Evolutionary conservation across 495 filamentous ascomycete genomes (phyloP).

Genomic region (Podospora sp.): DNA sequence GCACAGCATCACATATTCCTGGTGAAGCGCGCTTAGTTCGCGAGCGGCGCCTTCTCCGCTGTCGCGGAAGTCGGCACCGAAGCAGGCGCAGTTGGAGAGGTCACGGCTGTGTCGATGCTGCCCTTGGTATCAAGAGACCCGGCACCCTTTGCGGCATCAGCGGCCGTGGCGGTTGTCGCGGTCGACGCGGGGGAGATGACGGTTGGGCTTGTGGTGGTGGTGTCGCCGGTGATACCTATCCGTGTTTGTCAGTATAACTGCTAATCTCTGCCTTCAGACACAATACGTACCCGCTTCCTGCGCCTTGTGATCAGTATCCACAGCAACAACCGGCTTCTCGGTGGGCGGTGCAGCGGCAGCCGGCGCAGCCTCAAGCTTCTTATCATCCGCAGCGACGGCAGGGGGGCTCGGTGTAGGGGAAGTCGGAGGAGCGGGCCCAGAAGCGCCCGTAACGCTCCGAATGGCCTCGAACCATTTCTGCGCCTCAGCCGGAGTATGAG

Average conservation of each 20-base stretch:
- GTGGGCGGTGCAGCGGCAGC: background rate
- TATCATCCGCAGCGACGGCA: conserved; percentile 15
- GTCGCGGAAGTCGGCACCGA: conserved; percentile 17
- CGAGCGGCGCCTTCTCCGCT: conserved; percentile 26
- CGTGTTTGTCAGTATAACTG: background rate
- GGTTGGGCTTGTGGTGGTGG: conserved; percentile 42
- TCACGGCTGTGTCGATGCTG: conserved; percentile 7
- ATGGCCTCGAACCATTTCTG: conserved; percentile 82
- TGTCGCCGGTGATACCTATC: conserved; percentile 34
- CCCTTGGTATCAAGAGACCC: conserved; percentile 1
- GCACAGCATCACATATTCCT: background rate
- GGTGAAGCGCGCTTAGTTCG: conserved; percentile 1
- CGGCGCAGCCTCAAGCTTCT: conserved; percentile 25
- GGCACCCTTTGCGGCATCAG: background rate
- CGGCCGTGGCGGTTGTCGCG: conserved; percentile 1
- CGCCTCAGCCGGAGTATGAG: conserved; percentile 72
- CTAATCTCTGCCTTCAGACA: background rate
- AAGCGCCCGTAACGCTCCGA: conserved; percentile 46
- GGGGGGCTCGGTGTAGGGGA: conserved; percentile 20
- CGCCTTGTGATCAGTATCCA: conserved; percentile 30
- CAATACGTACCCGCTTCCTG: conserved; percentile 39
- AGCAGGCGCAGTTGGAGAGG: conserved; percentile 6
- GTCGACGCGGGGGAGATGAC: conserved; percentile 31
- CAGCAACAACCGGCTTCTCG: conserved; percentile 26
- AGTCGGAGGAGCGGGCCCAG: conserved; percentile 31